phyloP scores from a whole-genome alignment of 202 grass and related monocot genomes.

The Carex arenaria region DNA sequence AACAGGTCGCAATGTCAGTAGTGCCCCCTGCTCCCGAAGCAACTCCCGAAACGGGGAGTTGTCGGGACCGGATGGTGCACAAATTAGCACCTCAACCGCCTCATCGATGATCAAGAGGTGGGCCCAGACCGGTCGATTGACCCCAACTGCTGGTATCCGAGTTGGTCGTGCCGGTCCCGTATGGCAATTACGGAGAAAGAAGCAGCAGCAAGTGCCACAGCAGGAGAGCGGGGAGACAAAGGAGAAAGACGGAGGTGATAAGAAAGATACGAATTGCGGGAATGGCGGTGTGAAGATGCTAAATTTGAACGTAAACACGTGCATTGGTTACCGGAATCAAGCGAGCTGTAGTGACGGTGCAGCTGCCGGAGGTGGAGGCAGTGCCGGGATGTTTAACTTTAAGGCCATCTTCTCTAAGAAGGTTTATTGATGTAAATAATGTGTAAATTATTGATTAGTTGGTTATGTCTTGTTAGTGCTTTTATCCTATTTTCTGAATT shows the following conservation, averaged over 20 bases:
- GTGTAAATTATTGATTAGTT: slow-evolving; percentile 21
- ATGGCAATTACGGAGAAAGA: slow-evolving; percentile 74
- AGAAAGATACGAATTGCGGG: neutral
- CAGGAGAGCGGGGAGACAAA: neutral
- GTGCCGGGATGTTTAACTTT: slow-evolving; percentile 55
- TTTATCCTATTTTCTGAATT: slow-evolving; percentile 5
- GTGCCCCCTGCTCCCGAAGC: slow-evolving; percentile 88
- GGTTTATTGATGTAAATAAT: slow-evolving; percentile 59
- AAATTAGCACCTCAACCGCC: neutral
- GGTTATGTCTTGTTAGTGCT: slow-evolving; percentile 15
- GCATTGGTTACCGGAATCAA: slow-evolving; percentile 36
- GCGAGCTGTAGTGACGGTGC: slow-evolving; percentile 25
- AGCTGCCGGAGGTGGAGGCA: slow-evolving; percentile 34
- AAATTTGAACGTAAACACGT: slow-evolving; percentile 31
- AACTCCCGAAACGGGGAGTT: slow-evolving; percentile 89
- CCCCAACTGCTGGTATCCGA: slow-evolving; percentile 42
- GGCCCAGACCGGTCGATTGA: slow-evolving; percentile 34
- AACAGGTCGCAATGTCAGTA: slow-evolving; percentile 52
- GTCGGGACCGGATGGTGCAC: neutral
- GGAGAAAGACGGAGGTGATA: neutral
- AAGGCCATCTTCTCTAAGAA: slow-evolving; percentile 94
- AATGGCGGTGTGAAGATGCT: neutral
- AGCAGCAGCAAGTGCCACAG: slow-evolving; percentile 44
- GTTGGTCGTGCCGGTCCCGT: slow-evolving; percentile 59
- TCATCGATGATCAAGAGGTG: slow-evolving; percentile 47